phyloP scores from a whole-genome alignment of 441 rosid genomes.

The Populus hybrid region DNA sequence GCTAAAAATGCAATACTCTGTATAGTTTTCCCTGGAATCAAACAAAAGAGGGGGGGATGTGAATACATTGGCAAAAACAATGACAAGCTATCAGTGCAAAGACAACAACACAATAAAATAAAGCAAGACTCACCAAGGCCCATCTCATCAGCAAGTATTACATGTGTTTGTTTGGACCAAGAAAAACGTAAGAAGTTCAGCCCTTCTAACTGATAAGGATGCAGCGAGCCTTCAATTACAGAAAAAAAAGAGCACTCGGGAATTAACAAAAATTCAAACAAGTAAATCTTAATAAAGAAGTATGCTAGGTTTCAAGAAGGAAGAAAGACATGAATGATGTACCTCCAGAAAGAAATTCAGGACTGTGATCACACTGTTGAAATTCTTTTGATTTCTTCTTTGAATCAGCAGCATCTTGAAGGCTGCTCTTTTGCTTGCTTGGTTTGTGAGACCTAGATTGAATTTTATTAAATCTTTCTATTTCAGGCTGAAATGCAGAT shows the following conservation, averaged over 20 bases:
- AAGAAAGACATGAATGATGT: slow-evolving; percentile 19
- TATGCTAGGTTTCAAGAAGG: slow-evolving; percentile 4
- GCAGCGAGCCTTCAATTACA: slow-evolving; percentile 73
- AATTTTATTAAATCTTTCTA: slow-evolving; percentile 67
- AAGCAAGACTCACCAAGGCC: slow-evolving; percentile 71
- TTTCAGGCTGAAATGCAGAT: slow-evolving; percentile 84
- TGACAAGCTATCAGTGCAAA: slow-evolving; percentile 17
- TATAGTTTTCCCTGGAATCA: slow-evolving; percentile 84
- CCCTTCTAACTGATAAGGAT: slow-evolving; percentile 98
- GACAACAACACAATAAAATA: slow-evolving; percentile 1
- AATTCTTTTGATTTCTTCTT: slow-evolving; percentile 73
- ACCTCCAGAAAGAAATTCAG: slow-evolving; percentile 95
- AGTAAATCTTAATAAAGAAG: slow-evolving; percentile 15
- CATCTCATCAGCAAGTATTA: slow-evolving; percentile 99
- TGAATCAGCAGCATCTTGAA: slow-evolving; percentile 44
- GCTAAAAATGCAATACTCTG: slow-evolving; percentile 98
- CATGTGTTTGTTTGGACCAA: slow-evolving; percentile 97
- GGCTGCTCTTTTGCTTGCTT: slow-evolving; percentile 48
- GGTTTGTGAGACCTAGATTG: slow-evolving; percentile 60
- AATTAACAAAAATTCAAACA: slow-evolving; percentile 19
- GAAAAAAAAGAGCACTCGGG: slow-evolving; percentile 21
- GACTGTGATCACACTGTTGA: slow-evolving; percentile 80
- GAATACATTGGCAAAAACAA: slow-evolving; percentile 11
- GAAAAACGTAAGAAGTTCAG: slow-evolving; percentile 93
- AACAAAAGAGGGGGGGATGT: slow-evolving; percentile 10